Evolutionary conservation across 495 filamentous ascomycete species (phyloP).

Genomic region (Hypoxylon subgilvum): DNA sequence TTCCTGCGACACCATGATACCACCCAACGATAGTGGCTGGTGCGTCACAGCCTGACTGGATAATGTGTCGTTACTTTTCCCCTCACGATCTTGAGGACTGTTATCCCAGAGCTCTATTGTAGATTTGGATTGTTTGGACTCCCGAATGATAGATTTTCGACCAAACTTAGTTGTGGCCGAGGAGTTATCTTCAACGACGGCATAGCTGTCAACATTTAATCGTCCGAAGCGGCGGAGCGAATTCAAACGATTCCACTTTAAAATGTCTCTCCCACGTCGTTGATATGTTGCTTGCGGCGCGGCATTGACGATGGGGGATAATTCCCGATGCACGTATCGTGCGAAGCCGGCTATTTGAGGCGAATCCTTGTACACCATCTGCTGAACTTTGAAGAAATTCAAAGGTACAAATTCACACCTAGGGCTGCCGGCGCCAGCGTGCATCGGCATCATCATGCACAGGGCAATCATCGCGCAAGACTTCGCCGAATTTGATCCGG

Average conservation of each 20-base stretch:
- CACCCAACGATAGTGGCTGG: slow-evolving; percentile 43
- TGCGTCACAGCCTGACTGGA: background rate
- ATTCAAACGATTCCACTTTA: slow-evolving; percentile 5
- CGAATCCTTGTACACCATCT: slow-evolving; percentile 52
- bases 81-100: background rate
- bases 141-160: slow-evolving; percentile 53
- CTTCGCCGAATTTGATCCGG: slow-evolving; percentile 28
- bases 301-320: slow-evolving; percentile 47
- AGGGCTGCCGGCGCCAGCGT: slow-evolving; percentile 40
- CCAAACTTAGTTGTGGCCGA: slow-evolving; percentile 7
- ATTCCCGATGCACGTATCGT: slow-evolving; percentile 52
- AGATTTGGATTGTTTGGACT: slow-evolving; percentile 51
- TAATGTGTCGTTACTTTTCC: slow-evolving; percentile 8
- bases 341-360: slow-evolving; percentile 52
- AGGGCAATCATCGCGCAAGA: slow-evolving; percentile 51
- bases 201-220: slow-evolving; percentile 8
- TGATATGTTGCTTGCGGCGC: slow-evolving; percentile 21
- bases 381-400: slow-evolving; percentile 57
- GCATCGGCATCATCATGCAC: slow-evolving; percentile 53
- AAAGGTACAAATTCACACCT: slow-evolving; percentile 54
- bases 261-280: slow-evolving; percentile 4
- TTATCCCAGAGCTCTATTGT: slow-evolving; percentile 45
- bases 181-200: slow-evolving; percentile 13
- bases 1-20: slow-evolving; percentile 62
- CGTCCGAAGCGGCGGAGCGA: slow-evolving; percentile 8